Evolutionary conservation across 805 yeast genomes (phyloP), one percentile per base, ranked within the genome.

Genomic region (Yarrowia hollandica): DNA sequence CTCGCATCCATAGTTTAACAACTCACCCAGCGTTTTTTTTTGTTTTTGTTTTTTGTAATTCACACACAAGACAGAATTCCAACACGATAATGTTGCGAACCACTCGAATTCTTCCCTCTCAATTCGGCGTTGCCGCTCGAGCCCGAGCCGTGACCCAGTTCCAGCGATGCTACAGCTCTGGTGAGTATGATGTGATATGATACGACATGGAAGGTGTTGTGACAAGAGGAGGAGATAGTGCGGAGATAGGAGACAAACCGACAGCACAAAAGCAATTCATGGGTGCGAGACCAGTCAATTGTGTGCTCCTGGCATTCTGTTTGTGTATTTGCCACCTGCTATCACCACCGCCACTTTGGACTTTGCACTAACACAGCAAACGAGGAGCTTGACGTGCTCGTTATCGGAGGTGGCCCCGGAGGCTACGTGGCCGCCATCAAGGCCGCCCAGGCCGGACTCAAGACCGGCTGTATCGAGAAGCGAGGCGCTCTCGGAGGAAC

Each of bases 321-420:
- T n/a, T n/a, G n/a, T n/a, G n/a, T n/a, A n/a, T n/a, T n/a, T n/a
- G n/a, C n/a, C n/a, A n/a, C n/a, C n/a, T n/a, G 34, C 16, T 7
- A 30, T 30, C 14, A 8, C 34, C n/a, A 14, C n/a, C 14, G 16
- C 34, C n/a, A 7, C 28, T 10, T 7, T 25, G 28, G 10, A 25
- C 28, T 10, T 10, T 10, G 10, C 16, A 30, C 55, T 48, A 48
- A 48, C 55, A 1, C 39, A 48, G 55, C 55, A 3, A 31, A n/a
- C 21, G 75, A 77, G 68, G 85, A 85, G 70, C 94, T 89, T 72
- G 98, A 94, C 70, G 82, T 94, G 59, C 96, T 92, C 59, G 89
- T 94, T 67, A 87, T 94, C 70, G 99, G 99, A 67, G 98, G 97
- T 68, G 99, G 99, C 61, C 99, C 99, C 66, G 99, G 98, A 75